Conservation (phyloP, 1,284 basidiomycete species). For the Apiotrichum laibachii region DNA sequence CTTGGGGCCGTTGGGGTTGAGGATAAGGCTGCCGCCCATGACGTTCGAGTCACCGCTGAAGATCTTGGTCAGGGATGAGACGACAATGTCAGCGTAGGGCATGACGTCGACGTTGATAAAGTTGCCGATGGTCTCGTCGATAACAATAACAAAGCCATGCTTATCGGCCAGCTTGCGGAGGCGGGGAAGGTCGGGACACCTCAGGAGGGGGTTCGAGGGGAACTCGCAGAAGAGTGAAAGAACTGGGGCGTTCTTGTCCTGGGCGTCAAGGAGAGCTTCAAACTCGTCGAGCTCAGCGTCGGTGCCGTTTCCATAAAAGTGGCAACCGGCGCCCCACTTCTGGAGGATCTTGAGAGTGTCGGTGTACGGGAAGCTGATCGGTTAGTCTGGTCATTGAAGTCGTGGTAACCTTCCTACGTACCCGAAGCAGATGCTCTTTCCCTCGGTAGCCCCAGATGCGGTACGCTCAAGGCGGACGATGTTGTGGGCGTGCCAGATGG, state of each 20-base stretch:
- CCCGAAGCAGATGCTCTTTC: constrained; percentile 90
- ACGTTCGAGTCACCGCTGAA: constrained; percentile 95
- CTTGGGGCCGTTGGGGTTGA: constrained; percentile 75
- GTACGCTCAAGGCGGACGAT: constrained; percentile 59
- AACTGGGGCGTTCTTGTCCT: constrained; percentile 40
- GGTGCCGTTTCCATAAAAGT: constrained; percentile 82
- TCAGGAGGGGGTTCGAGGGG: constrained; percentile 89
- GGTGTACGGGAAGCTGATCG: constrained; percentile 74
- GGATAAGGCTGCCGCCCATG: constrained; percentile 90
- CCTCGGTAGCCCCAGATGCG: constrained; percentile 48
- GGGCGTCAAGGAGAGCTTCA: constrained; percentile 60
- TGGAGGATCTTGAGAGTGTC: constrained; percentile 95
- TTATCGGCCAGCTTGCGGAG: constrained; percentile 80
- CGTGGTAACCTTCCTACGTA: not conserved
- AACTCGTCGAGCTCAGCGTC: constrained; percentile 73
- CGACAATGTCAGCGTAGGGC: constrained; percentile 87
- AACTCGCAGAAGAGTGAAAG: constrained; percentile 70
- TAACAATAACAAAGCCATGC: constrained; percentile 80
- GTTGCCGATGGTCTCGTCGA: constrained; percentile 96
- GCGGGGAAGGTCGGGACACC: constrained; percentile 74
- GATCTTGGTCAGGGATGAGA: constrained; percentile 88
- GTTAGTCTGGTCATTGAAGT: not conserved
- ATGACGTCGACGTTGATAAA: constrained; percentile 93
- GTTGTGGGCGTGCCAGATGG: constrained; percentile 88
- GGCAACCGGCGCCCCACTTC: constrained; percentile 94